Evolutionary conservation across 2,329 filamentous ascomycete species (phyloP).

Genomic region (Ascochyta pisi): DNA sequence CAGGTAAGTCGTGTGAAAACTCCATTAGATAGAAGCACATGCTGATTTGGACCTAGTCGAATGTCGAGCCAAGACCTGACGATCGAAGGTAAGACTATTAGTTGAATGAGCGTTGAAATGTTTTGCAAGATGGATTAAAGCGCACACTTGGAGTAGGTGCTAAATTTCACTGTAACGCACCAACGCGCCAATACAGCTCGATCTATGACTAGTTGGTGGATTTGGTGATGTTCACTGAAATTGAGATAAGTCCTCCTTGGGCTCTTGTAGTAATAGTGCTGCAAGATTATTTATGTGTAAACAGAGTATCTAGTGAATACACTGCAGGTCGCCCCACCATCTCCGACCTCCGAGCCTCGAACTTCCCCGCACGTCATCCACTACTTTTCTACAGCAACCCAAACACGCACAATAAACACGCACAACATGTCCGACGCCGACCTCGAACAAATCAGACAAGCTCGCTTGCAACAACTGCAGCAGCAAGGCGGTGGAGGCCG

Average conservation of each 20-base stretch:
- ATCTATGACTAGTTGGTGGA: not conserved
- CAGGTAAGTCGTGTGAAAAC: conserved; percentile 64
- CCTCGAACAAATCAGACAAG: conserved; percentile 84
- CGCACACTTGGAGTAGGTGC: not conserved
- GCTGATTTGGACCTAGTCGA: conserved; percentile 2
- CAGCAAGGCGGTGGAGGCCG: conserved; percentile 65
- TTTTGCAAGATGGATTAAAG: not conserved
- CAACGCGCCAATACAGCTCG: not conserved
- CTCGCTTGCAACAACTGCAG: conserved; percentile 92
- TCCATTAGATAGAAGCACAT: not conserved
- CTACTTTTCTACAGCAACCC: conserved; percentile 9
- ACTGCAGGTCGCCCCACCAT: conserved; percentile 7
- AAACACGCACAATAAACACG: conserved; percentile 3
- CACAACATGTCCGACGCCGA: conserved; percentile 68
- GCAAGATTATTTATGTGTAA: no score
- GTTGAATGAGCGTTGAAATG: not conserved
- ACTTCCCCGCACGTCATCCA: conserved; percentile 9
- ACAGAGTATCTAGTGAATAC: not conserved
- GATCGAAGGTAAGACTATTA: not conserved
- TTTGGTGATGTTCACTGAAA: not conserved
- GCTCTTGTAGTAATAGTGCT: not conserved
- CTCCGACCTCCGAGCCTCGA: conserved; percentile 12
- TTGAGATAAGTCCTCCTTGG: not conserved
- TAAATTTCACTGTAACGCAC: not conserved
- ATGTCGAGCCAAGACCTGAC: conserved; percentile 11